These are phyloP conservation scores for Xenoacremonium recifei DNA, from an alignment of 2,329 filamentous ascomycete genomes.

Conservation along the genomic window DNA sequence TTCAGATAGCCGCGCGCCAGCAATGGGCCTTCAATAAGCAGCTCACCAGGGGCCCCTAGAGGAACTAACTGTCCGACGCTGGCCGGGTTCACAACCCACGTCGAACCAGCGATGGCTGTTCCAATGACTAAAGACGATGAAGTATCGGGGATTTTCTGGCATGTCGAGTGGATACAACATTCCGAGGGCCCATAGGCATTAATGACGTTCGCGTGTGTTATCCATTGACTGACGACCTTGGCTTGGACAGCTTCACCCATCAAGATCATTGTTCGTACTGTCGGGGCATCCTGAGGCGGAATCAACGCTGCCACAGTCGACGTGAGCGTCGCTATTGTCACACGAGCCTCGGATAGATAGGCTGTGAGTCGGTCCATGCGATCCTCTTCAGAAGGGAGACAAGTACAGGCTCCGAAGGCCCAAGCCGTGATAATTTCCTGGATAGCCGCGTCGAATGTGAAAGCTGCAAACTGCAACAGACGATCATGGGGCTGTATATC, in stretches of 20 bases:
- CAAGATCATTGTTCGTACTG: neutral
- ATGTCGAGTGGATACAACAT: neutral
- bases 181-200: conserved; percentile 6
- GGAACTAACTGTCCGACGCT: conserved; percentile 1
- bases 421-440: conserved; percentile 1
- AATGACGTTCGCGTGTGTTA: neutral
- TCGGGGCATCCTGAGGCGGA: neutral
- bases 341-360: neutral
- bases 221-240: conserved; percentile 1
- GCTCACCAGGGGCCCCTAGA: conserved; percentile 6
- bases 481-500: neutral
- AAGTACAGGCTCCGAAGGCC: conserved; percentile 4
- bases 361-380: conserved; percentile 1
- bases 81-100: conserved; percentile 4
- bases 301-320: conserved; percentile 3
- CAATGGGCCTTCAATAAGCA: conserved; percentile 39
- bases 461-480: conserved; percentile 4
- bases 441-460: conserved; percentile 8
- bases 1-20: conserved; percentile 51
- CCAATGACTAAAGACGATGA: conserved; percentile 1
- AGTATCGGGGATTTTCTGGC: neutral
- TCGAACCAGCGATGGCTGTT: neutral
- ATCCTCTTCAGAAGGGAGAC: conserved; percentile 7
- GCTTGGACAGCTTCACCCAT: conserved; percentile 3
- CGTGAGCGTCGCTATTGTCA: conserved; percentile 4